Percentiles rank a stretch among this genome's conserved stretches.
Evolutionary conservation across 164 flowering plant species (phyloP).

Genomic region (Santalum album): DNA sequence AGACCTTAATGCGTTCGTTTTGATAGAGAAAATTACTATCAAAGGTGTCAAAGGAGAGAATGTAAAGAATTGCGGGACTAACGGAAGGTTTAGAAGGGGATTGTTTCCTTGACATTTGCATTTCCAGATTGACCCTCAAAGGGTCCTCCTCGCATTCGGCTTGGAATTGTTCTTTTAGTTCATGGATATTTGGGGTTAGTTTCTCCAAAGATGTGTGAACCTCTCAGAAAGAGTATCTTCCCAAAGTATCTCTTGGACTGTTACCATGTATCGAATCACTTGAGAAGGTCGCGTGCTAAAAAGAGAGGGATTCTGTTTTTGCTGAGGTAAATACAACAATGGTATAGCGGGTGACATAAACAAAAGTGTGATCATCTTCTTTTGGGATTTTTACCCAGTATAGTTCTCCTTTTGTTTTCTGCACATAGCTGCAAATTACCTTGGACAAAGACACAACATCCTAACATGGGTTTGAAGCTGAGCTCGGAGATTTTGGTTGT

Average conservation of each 20-base stretch:
- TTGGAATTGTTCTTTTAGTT: slow-evolving; percentile 59
- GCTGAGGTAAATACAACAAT: too few species aligned
- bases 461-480: too few species aligned
- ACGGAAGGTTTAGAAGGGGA: slow-evolving; percentile 59
- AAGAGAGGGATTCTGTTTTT: too few species aligned
- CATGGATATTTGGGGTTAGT: slow-evolving; percentile 51
- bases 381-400: too few species aligned
- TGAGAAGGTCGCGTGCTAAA: too few species aligned
- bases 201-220: slow-evolving; percentile 45
- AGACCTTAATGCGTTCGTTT: slow-evolving; percentile 57
- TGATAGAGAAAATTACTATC: slow-evolving; percentile 44
- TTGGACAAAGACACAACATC: too few species aligned
- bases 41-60: slow-evolving; percentile 46
- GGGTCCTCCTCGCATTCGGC: slow-evolving; percentile 29
- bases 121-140: slow-evolving; percentile 38
- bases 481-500: too few species aligned
- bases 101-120: slow-evolving; percentile 41
- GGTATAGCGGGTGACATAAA: too few species aligned
- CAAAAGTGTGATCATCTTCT: too few species aligned
- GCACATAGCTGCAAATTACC: too few species aligned
- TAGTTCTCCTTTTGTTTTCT: too few species aligned
- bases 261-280: too few species aligned
- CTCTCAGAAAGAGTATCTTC: slow-evolving; percentile 26
- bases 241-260: slow-evolving; percentile 23
- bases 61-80: slow-evolving; percentile 45